Evolutionary conservation across 805 yeast species (phyloP), one percentile per base, ranked within the genome.

Genomic region (Danielia oregonensis): DNA sequence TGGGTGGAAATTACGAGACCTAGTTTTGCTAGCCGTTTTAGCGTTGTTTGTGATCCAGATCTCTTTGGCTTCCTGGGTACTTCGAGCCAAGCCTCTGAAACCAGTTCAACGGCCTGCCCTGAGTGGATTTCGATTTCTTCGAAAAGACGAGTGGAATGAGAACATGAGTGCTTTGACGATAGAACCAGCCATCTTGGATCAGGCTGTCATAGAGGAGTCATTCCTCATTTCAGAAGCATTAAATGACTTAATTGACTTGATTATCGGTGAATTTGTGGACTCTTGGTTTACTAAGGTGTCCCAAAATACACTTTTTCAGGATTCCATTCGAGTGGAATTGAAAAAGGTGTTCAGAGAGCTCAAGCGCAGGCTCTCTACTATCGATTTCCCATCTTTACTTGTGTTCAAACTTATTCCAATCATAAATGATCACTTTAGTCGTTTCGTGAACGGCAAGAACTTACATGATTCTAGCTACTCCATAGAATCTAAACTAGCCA

Each of bases 371-470:
- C 37, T 80, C 1, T 49, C 41, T 0, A 47, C 51, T 0, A 37
- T 78, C 1, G 86, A 86, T 48, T 57, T 74, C 14, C 67, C 87
- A 1, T 69, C 70, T 26, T 51, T 86, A 19, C 40, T 83, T 3
- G 79, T 86, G 1, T 59, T 76, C 19, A 69, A 70, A 29, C 23
- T 85, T 0, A 36, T 85, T 5, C 96, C 96, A 0, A 46, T 81
- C 1, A 5, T 86, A 1, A 79, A 85, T 1, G 73, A 70, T 9
- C 95, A 88, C 53, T 71, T 82, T 39, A 59, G 64, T 6, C 61
- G 63, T 6, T 85, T 70, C 49, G 59, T 72, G 2, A 28, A 32
- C 15, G 30, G 18, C 14, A 9, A n/a, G 15, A 30, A 29, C 12
- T 32, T 21, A 36, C 51, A 22, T 53, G 58, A 32, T 52, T 43